Base-by-base conservation (phyloP, 148 eudicot genomes). In the Rhododendron henanense region DNA sequence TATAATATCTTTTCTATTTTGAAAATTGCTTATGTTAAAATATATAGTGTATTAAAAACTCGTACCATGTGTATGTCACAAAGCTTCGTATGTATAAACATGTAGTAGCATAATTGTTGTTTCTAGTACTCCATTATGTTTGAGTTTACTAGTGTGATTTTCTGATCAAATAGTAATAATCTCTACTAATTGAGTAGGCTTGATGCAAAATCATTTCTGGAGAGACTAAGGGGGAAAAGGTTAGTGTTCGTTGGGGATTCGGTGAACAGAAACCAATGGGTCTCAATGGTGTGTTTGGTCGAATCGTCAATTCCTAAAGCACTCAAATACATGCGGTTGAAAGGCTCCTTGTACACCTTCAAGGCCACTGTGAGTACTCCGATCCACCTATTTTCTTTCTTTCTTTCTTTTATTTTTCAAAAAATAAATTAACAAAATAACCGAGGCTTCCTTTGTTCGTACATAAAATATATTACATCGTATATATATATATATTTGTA, bases 171-270 rank as follows among this genome's bases (percentile, higher is more conserved):
- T 63, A 19, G 25, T 18, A 21, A 55, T 55, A 55, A 3, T 55
- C 59, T 55, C 19, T 81, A 28, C 5, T 25, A n/a, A 69, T 69
- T 75, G 69, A 57, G 23, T 85, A 93, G 95, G 92, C 91, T 92
- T 88, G 87, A 93, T 86, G 94, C 87, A 82, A 90, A 81, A 79
- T 69, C 88, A 78, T 79, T 93, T 81, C 82, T 93, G 31, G 90
- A 90, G 88, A 88, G 65, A 84, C 83, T 93, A 78, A 91, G 91
- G 89, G 91, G 90, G 41, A 93, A 93, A 73, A 88, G 93, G 88
- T 83, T 92, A 11, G 86, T 92, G 53, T 93, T 81, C 80, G 96
- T 93, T n/a, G 96, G 96, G 23, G 96, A 93, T 77, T 93, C 96
- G 4, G 35, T 93, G 9, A 93, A 93, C 85, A 87, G 93, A 82